Percentiles rank a stretch among this genome's conserved stretches.
phyloP scores from a whole-genome alignment of 2,329 filamentous ascomycete species.

The Tolypocladium pustulatum region DNA sequence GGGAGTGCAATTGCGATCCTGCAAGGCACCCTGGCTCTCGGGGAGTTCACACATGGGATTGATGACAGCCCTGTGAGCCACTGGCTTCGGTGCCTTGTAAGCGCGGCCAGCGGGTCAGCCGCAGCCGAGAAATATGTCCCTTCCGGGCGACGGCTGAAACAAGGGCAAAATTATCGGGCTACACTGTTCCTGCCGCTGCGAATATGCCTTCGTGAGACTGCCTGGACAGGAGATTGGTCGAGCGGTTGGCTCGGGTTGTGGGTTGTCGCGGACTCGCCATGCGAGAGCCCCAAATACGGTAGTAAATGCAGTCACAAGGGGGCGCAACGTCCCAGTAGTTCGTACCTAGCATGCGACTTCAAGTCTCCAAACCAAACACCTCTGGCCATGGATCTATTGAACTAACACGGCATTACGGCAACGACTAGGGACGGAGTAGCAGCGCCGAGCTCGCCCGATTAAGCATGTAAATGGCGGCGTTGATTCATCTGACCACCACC shows the following conservation, averaged over 20 bases:
- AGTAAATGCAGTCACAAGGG: too few relatives aligned
- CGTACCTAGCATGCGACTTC: neutral
- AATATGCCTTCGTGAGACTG: neutral
- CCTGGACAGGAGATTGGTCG: neutral
- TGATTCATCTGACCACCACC: neutral
- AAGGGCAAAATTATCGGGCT: neutral
- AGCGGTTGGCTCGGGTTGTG: neutral
- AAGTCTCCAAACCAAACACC: neutral
- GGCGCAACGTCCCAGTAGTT: too few relatives aligned
- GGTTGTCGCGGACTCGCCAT: neutral
- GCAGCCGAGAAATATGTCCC: neutral
- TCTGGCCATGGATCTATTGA: neutral
- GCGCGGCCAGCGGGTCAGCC: neutral
- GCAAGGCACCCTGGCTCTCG: too few relatives aligned
- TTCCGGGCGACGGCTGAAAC: neutral
- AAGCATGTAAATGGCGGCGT: neutral
- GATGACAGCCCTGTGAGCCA: too few relatives aligned
- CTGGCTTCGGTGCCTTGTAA: too few relatives aligned
- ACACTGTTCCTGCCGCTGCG: neutral
- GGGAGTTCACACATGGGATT: too few relatives aligned
- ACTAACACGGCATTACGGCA: neutral
- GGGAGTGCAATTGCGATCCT: neutral
- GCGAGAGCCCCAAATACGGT: neutral
- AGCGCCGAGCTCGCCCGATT: neutral
- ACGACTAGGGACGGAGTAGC: neutral